These are phyloP conservation scores for Neurospora sp. DNA, from an alignment of 2,329 filamentous ascomycete genomes.

Conservation along the genomic window DNA sequence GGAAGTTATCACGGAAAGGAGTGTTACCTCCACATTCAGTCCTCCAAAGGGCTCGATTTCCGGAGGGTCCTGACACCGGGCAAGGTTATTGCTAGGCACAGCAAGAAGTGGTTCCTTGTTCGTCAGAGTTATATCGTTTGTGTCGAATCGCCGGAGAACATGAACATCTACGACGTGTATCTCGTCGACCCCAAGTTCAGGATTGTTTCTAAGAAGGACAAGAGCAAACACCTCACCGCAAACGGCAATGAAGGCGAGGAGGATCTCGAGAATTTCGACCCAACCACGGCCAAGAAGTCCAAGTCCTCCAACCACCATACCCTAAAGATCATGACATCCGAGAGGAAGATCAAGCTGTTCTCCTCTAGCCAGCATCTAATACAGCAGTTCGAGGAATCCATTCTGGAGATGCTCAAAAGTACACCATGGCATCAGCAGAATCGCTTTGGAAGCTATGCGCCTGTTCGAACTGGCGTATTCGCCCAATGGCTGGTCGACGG, in stretches of 20 bases:
- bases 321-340: slow-evolving; percentile 79
- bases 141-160: slow-evolving; percentile 96
- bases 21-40: slow-evolving; percentile 85
- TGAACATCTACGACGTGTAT: slow-evolving; percentile 98
- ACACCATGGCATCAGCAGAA: slow-evolving; percentile 78
- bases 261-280: slow-evolving; percentile 31
- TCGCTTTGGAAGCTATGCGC: slow-evolving; percentile 88
- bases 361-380: slow-evolving; percentile 85
- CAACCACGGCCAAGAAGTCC: slow-evolving; percentile 23
- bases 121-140: slow-evolving; percentile 95
- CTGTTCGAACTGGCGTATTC: slow-evolving; percentile 75
- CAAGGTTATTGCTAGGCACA: slow-evolving; percentile 72
- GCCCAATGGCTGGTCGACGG: slow-evolving; percentile 96
- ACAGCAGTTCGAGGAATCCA: slow-evolving; percentile 87
- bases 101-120: slow-evolving; percentile 96
- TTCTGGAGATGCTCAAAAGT: slow-evolving; percentile 71
- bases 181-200: slow-evolving; percentile 85
- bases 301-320: slow-evolving; percentile 59
- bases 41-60: slow-evolving; percentile 79
- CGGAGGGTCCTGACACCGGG: slow-evolving; percentile 68
- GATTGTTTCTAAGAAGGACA: slow-evolving; percentile 62
- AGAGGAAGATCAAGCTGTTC: slow-evolving; percentile 83
- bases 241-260: slow-evolving; percentile 22
- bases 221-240: slow-evolving; percentile 39
- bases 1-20: slow-evolving; percentile 98